Evolutionary conservation across 2,329 filamentous ascomycete genomes (phyloP).

Genomic region (Fusarium domesticum): DNA sequence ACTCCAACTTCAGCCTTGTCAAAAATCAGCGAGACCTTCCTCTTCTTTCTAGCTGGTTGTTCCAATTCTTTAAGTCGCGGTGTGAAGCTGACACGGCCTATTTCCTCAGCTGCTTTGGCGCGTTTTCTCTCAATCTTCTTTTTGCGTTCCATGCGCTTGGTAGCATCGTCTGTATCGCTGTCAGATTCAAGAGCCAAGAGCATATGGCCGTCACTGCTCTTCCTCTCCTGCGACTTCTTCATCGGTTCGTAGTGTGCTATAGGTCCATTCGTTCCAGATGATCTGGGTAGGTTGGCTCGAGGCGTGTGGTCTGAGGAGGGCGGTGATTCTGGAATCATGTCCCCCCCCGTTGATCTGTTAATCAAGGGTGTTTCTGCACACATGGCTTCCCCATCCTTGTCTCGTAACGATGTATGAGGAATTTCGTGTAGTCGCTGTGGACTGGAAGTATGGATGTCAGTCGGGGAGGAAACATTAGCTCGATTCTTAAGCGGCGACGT

Average conservation of each 20-base stretch:
- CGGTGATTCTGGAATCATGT: conserved; percentile 39
- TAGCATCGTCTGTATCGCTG: conserved; percentile 37
- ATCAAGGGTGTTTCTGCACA: conserved; percentile 29
- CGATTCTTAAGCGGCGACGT: conserved; percentile 51
- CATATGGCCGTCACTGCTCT: conserved; percentile 22
- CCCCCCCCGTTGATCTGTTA: conserved; percentile 26
- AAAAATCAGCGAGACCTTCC: conserved; percentile 13
- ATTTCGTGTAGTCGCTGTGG: conserved; percentile 36
- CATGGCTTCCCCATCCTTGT: conserved; percentile 12
- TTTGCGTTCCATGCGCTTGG: conserved; percentile 34
- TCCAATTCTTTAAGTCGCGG: conserved; percentile 23
- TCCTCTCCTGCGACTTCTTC: conserved; percentile 45
- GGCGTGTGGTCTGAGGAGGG: conserved; percentile 25
- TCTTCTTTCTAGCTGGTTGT: conserved; percentile 28
- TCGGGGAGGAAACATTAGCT: conserved; percentile 46
- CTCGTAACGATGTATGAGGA: conserved; percentile 27
- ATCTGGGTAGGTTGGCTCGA: conserved; percentile 19
- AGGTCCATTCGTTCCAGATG: conserved; percentile 31
- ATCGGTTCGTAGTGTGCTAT: conserved; percentile 45
- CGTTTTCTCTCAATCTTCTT: conserved; percentile 39
- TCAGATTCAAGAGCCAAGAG: conserved; percentile 30
- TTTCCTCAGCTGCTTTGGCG: conserved; percentile 39
- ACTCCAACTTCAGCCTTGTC: neutral
- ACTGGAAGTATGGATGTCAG: conserved; percentile 41
- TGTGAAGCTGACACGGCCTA: conserved; percentile 41